A percentile compares a stretch with the other conserved stretches of the same genome.
These are phyloP conservation scores for Leptodermis oblonga DNA, from an alignment of 257 asterid genomes.

Conservation along the genomic window DNA sequence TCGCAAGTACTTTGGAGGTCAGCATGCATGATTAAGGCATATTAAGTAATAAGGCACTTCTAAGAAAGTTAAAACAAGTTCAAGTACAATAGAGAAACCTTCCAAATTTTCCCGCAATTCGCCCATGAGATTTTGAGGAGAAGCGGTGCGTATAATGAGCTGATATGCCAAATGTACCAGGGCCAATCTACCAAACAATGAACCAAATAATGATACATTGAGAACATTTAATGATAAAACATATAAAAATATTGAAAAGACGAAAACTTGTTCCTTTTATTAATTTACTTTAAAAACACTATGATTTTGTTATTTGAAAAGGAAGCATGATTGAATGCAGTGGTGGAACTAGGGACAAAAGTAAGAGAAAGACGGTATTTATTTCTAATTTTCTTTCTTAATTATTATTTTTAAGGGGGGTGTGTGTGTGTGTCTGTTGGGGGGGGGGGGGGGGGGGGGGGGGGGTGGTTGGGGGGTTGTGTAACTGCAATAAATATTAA, in stretches of 20 bases:
- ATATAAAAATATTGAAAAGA: not conserved
- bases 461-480: too few species aligned
- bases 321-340: not conserved
- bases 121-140: constrained; percentile 90
- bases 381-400: too few species aligned
- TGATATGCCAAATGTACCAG: constrained; percentile 66
- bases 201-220: not conserved
- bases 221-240: constrained; percentile 5
- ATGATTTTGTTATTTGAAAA: not conserved
- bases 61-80: not conserved
- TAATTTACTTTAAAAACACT: not conserved
- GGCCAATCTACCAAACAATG: constrained; percentile 58
- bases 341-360: not conserved
- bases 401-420: too few species aligned
- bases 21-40: not conserved
- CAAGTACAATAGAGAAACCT: constrained; percentile 44
- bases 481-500: too few species aligned
- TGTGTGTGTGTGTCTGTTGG: too few species aligned
- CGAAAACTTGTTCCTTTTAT: too few species aligned
- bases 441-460: too few species aligned
- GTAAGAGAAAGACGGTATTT: not conserved
- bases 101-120: constrained; percentile 76
- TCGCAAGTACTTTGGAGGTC: not conserved
- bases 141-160: constrained; percentile 73
- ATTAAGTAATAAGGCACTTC: not conserved